Evolutionary conservation across 1,284 basidiomycete genomes (phyloP).

Genomic region (Ceratobasidium sp.): DNA sequence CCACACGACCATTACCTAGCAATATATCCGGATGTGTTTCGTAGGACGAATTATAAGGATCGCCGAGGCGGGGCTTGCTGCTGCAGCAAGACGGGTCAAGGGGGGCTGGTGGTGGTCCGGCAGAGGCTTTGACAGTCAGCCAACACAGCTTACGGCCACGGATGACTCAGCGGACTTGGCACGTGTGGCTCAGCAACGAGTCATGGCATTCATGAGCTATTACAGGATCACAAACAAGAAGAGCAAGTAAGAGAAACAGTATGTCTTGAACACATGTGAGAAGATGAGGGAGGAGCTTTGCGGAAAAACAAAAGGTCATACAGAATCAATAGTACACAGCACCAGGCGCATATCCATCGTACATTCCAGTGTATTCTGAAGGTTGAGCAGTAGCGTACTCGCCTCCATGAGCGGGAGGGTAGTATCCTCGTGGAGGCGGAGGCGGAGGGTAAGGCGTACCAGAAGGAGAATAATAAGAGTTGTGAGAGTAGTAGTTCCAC

Average conservation of each 20-base stretch:
- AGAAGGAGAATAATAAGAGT: slow-evolving; percentile 42
- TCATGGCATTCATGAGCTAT: slow-evolving; percentile 15
- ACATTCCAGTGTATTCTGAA: slow-evolving; percentile 21
- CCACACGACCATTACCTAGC: slow-evolving; percentile 39
- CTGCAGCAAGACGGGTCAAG: background rate
- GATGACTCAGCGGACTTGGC: background rate
- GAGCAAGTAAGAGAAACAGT: background rate
- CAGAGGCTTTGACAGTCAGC: slow-evolving; percentile 8
- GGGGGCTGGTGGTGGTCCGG: slow-evolving; percentile 45
- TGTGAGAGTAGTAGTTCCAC: slow-evolving; percentile 41
- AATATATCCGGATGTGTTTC: background rate
- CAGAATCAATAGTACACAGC: slow-evolving; percentile 40
- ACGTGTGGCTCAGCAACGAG: slow-evolving; percentile 15
- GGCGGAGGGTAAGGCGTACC: slow-evolving; percentile 37
- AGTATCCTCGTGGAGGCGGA: slow-evolving; percentile 34
- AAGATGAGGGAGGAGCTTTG: background rate
- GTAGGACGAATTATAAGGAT: background rate
- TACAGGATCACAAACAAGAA: background rate
- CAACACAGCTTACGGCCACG: background rate
- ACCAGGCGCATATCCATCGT: slow-evolving; percentile 36
- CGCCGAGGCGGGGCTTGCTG: slow-evolving; percentile 1
- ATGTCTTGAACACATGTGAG: background rate
- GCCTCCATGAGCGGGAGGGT: slow-evolving; percentile 1
- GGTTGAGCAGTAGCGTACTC: slow-evolving; percentile 21
- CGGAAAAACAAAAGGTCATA: background rate